phyloP scores from a whole-genome alignment of 805 yeast genomes.

The Yarrowia sp. region DNA sequence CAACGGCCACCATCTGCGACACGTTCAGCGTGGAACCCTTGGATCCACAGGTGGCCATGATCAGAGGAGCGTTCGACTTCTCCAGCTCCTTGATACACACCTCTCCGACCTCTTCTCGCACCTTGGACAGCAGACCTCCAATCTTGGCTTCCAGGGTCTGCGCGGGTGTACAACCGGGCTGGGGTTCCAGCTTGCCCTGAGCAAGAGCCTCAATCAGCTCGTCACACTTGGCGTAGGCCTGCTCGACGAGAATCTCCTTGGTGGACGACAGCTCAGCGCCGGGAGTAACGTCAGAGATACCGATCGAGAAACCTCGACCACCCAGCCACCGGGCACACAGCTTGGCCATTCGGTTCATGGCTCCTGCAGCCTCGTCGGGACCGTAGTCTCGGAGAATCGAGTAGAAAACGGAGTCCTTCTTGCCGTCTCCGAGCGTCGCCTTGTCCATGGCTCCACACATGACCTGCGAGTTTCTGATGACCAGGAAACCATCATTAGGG shows the following conservation, averaged over 20 bases:
- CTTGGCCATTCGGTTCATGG: constrained; percentile 99
- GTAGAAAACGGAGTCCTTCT: constrained; percentile 94
- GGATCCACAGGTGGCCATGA: constrained; percentile 99
- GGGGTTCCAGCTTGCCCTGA: constrained; percentile 91
- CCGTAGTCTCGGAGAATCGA: constrained; percentile 96
- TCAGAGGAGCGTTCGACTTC: constrained; percentile 90
- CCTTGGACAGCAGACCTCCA: constrained; percentile 94
- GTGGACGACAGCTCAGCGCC: constrained; percentile 73
- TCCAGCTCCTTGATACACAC: constrained; percentile 93
- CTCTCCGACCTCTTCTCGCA: constrained; percentile 98
- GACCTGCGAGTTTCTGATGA: constrained; percentile 87
- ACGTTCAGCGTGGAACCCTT: constrained; percentile 98
- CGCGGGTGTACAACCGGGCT: constrained; percentile 99
- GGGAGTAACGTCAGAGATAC: constrained; percentile 97
- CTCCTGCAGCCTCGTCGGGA: constrained; percentile 91
- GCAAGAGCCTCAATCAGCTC: constrained; percentile 80
- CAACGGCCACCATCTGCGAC: constrained; percentile 99
- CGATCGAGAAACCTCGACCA: constrained; percentile 95
- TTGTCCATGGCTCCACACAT: constrained; percentile 97
- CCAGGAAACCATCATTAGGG: constrained; percentile 92
- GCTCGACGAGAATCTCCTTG: constrained; percentile 88
- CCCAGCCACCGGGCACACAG: constrained; percentile 95
- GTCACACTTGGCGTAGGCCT: constrained; percentile 90
- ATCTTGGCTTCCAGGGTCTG: constrained; percentile 97
- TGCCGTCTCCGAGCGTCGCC: constrained; percentile 95